Base-by-base conservation (phyloP, 2,329 filamentous ascomycete species). In the Epichloe gansuensis region DNA sequence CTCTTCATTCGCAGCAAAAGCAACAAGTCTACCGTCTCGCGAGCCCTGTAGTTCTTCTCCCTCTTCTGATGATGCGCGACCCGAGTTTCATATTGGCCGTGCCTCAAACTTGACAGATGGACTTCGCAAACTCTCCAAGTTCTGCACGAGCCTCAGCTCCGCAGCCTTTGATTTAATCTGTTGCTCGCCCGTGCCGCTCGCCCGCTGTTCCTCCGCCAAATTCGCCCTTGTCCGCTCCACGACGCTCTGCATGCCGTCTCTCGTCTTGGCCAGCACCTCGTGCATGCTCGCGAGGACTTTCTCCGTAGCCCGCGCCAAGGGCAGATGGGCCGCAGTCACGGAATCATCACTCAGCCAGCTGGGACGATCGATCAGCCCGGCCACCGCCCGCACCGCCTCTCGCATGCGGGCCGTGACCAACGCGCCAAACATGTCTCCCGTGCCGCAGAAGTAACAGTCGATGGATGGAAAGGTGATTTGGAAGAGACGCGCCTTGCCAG, bases 361-460 rank as follows among this genome's bases (percentile, higher is more conserved):
- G 5, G 72, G 68, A 2, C 69, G 78, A 7, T 72, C 65, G 15
- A 74, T 68, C 4, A 95, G 69, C 25, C 60, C 57, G 46, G 57
- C 64, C 1, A 60, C 66, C 17, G 63, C 70, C 50, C 73, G 69
- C 1, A 88, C 85, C 28, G 88, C 90, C 72, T 97, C 88, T 54
- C 91, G 84, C 63, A 98, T 82, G 34, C 91, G 83, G 42, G 88
- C 88, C 1, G 95, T 82, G 64, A 89, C 90, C 46, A 98, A 76
- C 7, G 91, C 91, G 34, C 90, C 91, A 65, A 98, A 97, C 91
- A 98, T 96, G 72, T 98, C 93, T 46, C 93, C 93, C 0, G 94
- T 97, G 42, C 93, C 93, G 61, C 86, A 90, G 70, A 97, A 98
- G 75, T 93, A 95, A 70, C 90, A 88, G 64, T 95, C 87, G 55